Evolutionary conservation across 768 basidiomycete species (phyloP), one percentile per base, ranked within the genome.

Genomic region (Exidia glandulosa): DNA sequence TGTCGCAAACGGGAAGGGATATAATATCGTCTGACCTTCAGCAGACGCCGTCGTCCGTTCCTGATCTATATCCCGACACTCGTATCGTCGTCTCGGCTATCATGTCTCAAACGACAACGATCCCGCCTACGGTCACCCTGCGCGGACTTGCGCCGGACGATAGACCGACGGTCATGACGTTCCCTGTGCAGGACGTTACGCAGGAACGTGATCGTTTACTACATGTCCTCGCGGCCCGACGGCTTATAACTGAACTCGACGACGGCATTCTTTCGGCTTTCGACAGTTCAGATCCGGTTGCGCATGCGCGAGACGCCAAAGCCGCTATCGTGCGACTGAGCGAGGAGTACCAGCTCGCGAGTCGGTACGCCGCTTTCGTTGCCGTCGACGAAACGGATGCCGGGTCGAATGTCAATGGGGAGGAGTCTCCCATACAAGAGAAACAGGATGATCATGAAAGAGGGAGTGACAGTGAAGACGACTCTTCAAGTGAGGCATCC

Each of bases 201-300:
- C 65, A 65, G 0, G n/a, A 31, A 58, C 71, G 60, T 56, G 73
- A 64, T 59, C 68, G 79, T 19, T 52, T 63, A 9, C 66, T 86
- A 29, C 85, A 86, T 64, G 76, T 78, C 0, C 70, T 85, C 45
- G 78, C 81, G 3, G 84, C 82, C 2, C 77, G 79, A 60, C 70
- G 71, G 19, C 71, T 85, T 29, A 79, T 85, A 25, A 76, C 75
- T 63, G 81, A 81, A n/a, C 67, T 82, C 50, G 74, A 77, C 48
- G 76, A 75, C 19, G 64, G 59, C 10, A 14, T 23, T 45, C 5
- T 14, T 19, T 23, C 41, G 16, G 12, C 6, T 45, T 3, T 12
- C 41, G 5, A 32, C 33, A 2, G 41, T 5, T 6, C 3, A 64
- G 60, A 23, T 71, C 71, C 70, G n/a, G n/a, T 69, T 76, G 27